Conservation (phyloP, 2,329 filamentous ascomycete species). For the Trichoderma sp. region DNA sequence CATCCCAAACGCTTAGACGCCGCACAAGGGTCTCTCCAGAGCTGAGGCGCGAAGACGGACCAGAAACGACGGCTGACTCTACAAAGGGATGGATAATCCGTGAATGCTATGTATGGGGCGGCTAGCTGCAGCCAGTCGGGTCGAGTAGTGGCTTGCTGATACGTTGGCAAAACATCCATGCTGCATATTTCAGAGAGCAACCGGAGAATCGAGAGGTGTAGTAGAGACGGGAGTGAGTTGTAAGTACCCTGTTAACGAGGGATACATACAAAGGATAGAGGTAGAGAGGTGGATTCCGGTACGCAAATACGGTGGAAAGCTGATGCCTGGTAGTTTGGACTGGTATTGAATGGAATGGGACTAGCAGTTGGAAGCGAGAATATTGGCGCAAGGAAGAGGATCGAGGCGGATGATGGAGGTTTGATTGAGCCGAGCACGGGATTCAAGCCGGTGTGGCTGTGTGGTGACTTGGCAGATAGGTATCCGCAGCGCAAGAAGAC, state of each 20-base stretch:
- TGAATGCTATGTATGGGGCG: constrained; percentile 42
- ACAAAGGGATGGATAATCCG: constrained; percentile 46
- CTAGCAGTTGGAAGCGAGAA: neutral
- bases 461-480: neutral
- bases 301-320: neutral
- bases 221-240: neutral
- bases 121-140: constrained; percentile 50
- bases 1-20: constrained; percentile 39
- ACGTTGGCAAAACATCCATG: constrained; percentile 46
- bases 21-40: constrained; percentile 52
- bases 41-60: constrained; percentile 47
- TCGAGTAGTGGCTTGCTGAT: constrained; percentile 47
- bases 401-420: neutral
- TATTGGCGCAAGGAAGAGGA: neutral
- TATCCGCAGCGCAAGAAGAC: neutral
- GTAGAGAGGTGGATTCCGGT: neutral
- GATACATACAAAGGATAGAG: neutral
- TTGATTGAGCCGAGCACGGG: neutral
- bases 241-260: neutral
- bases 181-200: constrained; percentile 25
- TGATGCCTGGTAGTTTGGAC: neutral
- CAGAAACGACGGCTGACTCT: constrained; percentile 48
- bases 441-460: neutral
- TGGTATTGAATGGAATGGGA: neutral
- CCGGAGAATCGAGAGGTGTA: neutral